These are phyloP conservation scores for Eucalyptus fibrosa DNA, from an alignment of 345 rosid genomes.

Conservation along the genomic window DNA sequence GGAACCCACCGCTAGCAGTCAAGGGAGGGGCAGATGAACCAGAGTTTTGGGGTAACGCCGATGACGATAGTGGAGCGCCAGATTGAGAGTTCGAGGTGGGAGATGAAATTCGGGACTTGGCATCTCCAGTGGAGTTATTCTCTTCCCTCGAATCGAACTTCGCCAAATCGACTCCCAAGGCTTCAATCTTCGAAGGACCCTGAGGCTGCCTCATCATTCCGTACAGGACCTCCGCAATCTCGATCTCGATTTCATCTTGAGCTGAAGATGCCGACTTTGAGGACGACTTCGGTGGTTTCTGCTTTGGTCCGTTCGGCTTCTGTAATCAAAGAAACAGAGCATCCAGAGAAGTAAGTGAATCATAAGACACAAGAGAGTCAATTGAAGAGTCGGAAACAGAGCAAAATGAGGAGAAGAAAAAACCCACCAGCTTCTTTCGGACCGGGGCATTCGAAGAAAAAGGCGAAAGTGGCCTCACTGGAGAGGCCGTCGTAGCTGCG, in stretches of 20 bases:
- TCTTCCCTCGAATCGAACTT: slow-evolving; percentile 27
- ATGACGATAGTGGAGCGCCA: slow-evolving; percentile 19
- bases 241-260: slow-evolving; percentile 97
- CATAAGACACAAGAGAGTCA: not conserved
- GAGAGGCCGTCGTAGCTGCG: slow-evolving; percentile 38
- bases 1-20: slow-evolving; percentile 51
- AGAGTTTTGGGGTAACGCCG: slow-evolving; percentile 43
- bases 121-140: slow-evolving; percentile 23
- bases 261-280: slow-evolving; percentile 49
- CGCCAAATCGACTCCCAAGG: slow-evolving; percentile 17
- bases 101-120: slow-evolving; percentile 83
- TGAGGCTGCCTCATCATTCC: slow-evolving; percentile 89
- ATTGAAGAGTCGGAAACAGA: not conserved
- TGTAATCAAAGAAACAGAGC: slow-evolving; percentile 2
- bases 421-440: slow-evolving; percentile 75
- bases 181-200: slow-evolving; percentile 51
- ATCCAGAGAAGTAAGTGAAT: not conserved
- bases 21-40: slow-evolving; percentile 37
- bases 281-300: slow-evolving; percentile 67
- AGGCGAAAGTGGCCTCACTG: slow-evolving; percentile 66
- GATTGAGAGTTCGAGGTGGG: slow-evolving; percentile 68
- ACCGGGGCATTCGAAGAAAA: slow-evolving; percentile 78
- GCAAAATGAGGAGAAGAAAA: not conserved
- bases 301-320: slow-evolving; percentile 75
- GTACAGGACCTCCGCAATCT: slow-evolving; percentile 91